phyloP scores from a whole-genome alignment of 805 yeast genomes.

The Cephaloascus albidus region DNA sequence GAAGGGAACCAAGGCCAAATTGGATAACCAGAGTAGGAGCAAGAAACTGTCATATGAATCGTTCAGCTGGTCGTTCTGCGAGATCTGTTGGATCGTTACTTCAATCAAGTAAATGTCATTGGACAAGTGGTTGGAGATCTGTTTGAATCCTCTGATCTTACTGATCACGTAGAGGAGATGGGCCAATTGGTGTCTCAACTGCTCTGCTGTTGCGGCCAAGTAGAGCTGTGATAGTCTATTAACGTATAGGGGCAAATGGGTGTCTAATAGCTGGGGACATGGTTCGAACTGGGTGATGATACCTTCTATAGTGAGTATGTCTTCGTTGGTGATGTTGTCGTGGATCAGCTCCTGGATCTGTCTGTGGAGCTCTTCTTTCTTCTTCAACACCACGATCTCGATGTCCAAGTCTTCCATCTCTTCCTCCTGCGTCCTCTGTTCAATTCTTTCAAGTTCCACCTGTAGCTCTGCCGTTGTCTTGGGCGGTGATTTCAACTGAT shows the following conservation, averaged over 20 bases:
- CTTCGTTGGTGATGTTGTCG: not conserved
- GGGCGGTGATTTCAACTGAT: too few relatives aligned
- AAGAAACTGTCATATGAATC: conserved; percentile 18
- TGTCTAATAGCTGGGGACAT: conserved; percentile 42
- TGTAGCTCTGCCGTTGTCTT: too few relatives aligned
- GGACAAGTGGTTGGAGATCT: conserved; percentile 46
- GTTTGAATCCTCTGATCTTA: conserved; percentile 60
- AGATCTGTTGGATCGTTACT: conserved; percentile 14
- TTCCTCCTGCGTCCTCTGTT: too few relatives aligned
- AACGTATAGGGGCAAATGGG: conserved; percentile 22
- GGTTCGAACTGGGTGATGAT: conserved; percentile 42
- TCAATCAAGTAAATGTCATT: conserved; percentile 48
- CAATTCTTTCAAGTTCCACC: too few relatives aligned
- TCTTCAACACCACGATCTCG: not conserved
- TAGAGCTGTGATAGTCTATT: conserved; percentile 16
- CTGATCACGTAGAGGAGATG: conserved; percentile 47
- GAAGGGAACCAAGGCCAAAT: conserved; percentile 69
- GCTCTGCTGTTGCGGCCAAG: conserved; percentile 3
- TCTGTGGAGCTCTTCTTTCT: not conserved
- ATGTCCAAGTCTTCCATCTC: not conserved
- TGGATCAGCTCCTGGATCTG: not conserved
- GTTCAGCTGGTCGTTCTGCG: conserved; percentile 8
- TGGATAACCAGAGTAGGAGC: conserved; percentile 62
- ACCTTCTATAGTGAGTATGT: not conserved
- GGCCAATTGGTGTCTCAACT: conserved; percentile 4